Conservation (phyloP, 2,329 filamentous ascomycete species). For the Pseudovirgaria hyperparasitica region DNA sequence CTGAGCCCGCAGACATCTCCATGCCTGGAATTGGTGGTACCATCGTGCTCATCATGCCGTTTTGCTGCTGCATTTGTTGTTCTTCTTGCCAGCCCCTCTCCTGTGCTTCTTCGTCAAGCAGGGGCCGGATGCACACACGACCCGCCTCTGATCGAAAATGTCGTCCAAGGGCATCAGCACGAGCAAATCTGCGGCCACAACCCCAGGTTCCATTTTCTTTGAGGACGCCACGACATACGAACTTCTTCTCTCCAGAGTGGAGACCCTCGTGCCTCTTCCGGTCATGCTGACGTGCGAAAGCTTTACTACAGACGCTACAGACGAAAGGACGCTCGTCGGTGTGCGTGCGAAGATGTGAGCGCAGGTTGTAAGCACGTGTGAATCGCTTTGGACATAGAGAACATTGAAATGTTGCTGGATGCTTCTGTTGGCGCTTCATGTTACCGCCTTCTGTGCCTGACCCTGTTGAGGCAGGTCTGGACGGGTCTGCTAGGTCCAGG, state of each 20-base stretch:
- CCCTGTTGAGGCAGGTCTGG: conserved; percentile 52
- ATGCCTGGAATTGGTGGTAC: conserved; percentile 18
- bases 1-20: conserved; percentile 7
- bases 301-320: conserved; percentile 92
- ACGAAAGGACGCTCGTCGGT: conserved; percentile 96
- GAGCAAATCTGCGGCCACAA: conserved; percentile 83
- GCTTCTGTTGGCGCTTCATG: conserved; percentile 83
- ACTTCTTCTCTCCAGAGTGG: conserved; percentile 97
- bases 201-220: conserved; percentile 80
- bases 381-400: conserved; percentile 88
- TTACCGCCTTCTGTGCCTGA: conserved; percentile 24
- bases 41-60: conserved; percentile 23
- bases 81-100: conserved; percentile 53
- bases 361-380: conserved; percentile 89
- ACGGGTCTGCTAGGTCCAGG: conserved; percentile 80
- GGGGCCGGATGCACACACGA: conserved; percentile 90
- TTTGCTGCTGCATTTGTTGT: conserved; percentile 36
- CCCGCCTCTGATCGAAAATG: conserved; percentile 96
- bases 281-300: conserved; percentile 94
- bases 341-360: conserved; percentile 89
- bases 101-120: conserved; percentile 86
- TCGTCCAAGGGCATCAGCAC: conserved; percentile 83
- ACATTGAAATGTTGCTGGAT: conserved; percentile 95
- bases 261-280: conserved; percentile 93
- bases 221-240: conserved; percentile 86